Evolutionary conservation across 2,329 filamentous ascomycete species (phyloP), one percentile per base, ranked within the genome.

Genomic region (Trichophyton equinum): DNA sequence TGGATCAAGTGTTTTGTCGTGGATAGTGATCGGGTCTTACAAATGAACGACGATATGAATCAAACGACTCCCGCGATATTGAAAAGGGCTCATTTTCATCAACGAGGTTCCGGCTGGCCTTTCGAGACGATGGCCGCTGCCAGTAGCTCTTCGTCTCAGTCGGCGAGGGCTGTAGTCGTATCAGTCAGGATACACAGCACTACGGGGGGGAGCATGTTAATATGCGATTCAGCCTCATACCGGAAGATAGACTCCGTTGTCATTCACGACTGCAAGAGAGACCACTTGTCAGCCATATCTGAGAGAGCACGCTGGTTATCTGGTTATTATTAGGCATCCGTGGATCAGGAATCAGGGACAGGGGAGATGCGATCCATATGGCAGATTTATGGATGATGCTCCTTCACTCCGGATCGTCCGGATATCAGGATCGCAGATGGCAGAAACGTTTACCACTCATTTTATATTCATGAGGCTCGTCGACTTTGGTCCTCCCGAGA

Each of bases 51-150:
- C 94, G 82, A 76, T 97, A 97, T 2, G 91, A 96, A 73, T 97
- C 94, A 70, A 97, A 97, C 1, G 91, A 96, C 76, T 97, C 94
- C 69, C 92, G 84, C 42, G 91, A 96, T 72, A 97, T 97, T 65
- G 88, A 90, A 72, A 97, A 97, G 13, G 88, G 91, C 71, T 97
- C 92, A 67, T 91, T 91, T 64, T 95, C 90, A 68, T 85, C 85
- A 62, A 89, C 78, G 67, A 87, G 83, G 70, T 81, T 84, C 61
- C 82, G 78, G 33, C 79, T 79, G 44, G 81, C 79, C 62, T 76
- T 77, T 22, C 76, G 79, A 2, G 77, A 73, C 7, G 76, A 71
- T 30, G 76, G 83, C 65, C 76, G 77, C 60, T 77, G 77, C 91
- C 91, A 96, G 68, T 90, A 86, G 64, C 82, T 82, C 70, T 89